These are phyloP conservation scores for Phaseolus lunatus DNA, from an alignment of 306 rosid genomes.

Conservation along the genomic window DNA sequence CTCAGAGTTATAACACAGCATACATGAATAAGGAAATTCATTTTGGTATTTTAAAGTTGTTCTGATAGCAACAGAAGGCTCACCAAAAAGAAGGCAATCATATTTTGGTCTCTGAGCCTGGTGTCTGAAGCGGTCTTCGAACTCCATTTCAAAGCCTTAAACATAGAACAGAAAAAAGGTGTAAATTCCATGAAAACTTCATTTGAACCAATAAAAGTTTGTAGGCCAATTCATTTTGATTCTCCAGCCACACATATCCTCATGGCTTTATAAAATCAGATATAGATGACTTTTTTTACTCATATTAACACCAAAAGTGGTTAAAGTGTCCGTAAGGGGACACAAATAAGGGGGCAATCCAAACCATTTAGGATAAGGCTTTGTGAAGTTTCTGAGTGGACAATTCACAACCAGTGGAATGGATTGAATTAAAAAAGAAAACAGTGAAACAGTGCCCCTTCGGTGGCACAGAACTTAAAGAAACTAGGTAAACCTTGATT, in stretches of 20 bases:
- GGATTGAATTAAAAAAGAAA: conserved; percentile 34
- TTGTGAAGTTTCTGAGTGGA: conserved; percentile 59
- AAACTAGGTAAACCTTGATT: conserved; percentile 19
- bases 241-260: conserved; percentile 35
- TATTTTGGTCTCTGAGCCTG: conserved; percentile 76
- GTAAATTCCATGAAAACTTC: conserved; percentile 38
- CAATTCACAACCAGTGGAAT: conserved; percentile 56
- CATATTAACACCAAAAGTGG: conserved; percentile 56
- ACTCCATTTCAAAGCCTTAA: conserved; percentile 73
- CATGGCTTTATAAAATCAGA: conserved; percentile 41
- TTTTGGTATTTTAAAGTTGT: conserved; percentile 14
- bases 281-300: conserved; percentile 51
- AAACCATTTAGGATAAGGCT: conserved; percentile 49
- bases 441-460: conserved; percentile 50
- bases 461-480: conserved; percentile 38
- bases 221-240: conserved; percentile 37
- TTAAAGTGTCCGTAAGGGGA: conserved; percentile 33
- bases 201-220: conserved; percentile 44
- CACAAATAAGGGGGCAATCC: conserved; percentile 42
- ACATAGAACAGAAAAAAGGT: conserved; percentile 35
- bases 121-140: conserved; percentile 66
- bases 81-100: conserved; percentile 97
- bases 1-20: conserved; percentile 12
- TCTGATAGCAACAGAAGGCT: conserved; percentile 32
- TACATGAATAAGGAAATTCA: conserved; percentile 13